Base-by-base conservation (phyloP, 345 rosid species). In the Arabis alpina region DNA sequence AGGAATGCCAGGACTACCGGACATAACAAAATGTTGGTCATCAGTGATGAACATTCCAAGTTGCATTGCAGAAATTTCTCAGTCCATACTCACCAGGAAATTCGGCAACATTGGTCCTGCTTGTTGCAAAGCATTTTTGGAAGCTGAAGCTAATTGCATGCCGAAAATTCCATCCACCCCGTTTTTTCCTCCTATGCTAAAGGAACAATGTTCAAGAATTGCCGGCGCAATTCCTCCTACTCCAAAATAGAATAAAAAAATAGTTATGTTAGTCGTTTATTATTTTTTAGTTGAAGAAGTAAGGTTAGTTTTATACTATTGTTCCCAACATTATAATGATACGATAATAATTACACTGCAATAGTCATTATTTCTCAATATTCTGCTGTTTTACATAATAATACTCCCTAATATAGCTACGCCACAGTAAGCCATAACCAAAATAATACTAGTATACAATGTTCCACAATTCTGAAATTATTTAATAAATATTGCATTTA, bases 121-220 rank as follows among this genome's bases (percentile, higher is more conserved):
- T 52, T 65, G 70, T 1, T 65, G 70, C 28, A 65, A 40, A 3
- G 51, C 60, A 2, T 40, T 65, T 52, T n/a, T 65, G 5, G 50
- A 52, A 3, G 60, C 4, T 3, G 60, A 65, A 39, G 3, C 60
- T 1, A 25, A 52, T 2, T 53, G 49, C 28, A 14, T 65, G 1
- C 39, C 50, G 0, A 65, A 52, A 25, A 0, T 40, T 27, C 30
- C 27, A 27, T 53, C 53, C 42, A 40, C 1, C 53, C 41, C 27
- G 0, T 40, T 40, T 5, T 66, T 27, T 0, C 28, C 27, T 40
- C 51, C 40, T 10, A 27, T 66, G 60, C 2, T 53, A 0, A 63
- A 48, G 2, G 12, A 48, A 8, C 56, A 49, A 48, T 63, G 56
- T 30, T 48, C 30, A 19, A 32, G 9, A 49, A 16, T 4, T 48